A percentile compares a stretch with the other conserved stretches of the same genome.
Conservation (phyloP, 768 basidiomycete genomes). For the Chiua virens region DNA sequence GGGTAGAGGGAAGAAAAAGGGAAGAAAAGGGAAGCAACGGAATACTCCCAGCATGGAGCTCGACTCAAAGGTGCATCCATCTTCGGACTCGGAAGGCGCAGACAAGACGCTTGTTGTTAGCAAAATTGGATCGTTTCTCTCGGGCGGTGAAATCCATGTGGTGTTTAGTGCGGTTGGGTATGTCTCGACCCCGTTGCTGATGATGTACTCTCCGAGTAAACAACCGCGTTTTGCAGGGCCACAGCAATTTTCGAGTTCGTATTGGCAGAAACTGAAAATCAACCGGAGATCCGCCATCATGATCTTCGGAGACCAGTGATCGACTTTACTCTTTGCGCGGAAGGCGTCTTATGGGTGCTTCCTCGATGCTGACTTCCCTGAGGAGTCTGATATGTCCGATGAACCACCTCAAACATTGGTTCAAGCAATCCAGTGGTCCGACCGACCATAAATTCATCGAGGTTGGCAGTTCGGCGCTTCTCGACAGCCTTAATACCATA, state of each 20-base stretch:
- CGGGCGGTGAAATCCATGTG: constrained; percentile 39
- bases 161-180: constrained; percentile 78
- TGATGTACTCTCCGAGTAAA: neutral
- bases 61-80: constrained; percentile 1
- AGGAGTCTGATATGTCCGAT: constrained; percentile 7
- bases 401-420: constrained; percentile 24
- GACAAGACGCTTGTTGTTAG: constrained; percentile 47
- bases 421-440: constrained; percentile 33
- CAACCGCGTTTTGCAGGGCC: constrained; percentile 41
- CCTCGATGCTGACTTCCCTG: constrained; percentile 48
- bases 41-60: constrained; percentile 20
- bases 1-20: constrained; percentile 16
- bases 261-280: constrained; percentile 27
- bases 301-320: constrained; percentile 61
- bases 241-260: constrained; percentile 63
- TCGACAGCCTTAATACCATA: constrained; percentile 46
- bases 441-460: constrained; percentile 32
- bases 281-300: constrained; percentile 34
- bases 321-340: constrained; percentile 47
- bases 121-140: constrained; percentile 50
- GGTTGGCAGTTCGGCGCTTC: constrained; percentile 29
- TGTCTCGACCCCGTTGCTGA: constrained; percentile 20
- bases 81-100: constrained; percentile 4
- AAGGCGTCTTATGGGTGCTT: constrained; percentile 44
- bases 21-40: constrained; percentile 23